Percentiles rank a stretch among this genome's conserved stretches.
These are phyloP conservation scores for Boletellus sp. DNA, from an alignment of 1,284 basidiomycete species.

Conservation along the genomic window DNA sequence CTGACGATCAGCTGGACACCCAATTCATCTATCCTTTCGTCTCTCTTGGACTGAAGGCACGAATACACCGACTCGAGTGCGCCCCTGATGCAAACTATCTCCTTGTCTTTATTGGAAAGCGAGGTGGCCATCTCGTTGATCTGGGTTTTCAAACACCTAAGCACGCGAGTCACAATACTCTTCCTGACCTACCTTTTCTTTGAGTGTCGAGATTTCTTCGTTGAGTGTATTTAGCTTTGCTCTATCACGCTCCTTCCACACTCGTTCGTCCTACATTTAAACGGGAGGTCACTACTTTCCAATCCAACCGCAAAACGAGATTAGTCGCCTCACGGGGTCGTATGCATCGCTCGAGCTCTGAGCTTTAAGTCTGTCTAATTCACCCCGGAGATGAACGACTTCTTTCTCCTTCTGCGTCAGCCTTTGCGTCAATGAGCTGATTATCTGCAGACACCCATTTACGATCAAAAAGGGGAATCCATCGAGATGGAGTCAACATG, in stretches of 20 bases:
- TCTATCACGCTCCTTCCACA: slow-evolving; percentile 71
- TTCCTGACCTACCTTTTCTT: slow-evolving; percentile 52
- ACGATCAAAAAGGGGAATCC: neutral
- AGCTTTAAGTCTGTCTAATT: slow-evolving; percentile 62
- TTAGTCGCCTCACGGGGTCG: slow-evolving; percentile 48
- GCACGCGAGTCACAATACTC: neutral
- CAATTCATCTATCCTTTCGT: slow-evolving; percentile 48
- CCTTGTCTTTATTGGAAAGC: slow-evolving; percentile 62
- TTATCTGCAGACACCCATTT: slow-evolving; percentile 40
- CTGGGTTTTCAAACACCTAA: slow-evolving; percentile 34
- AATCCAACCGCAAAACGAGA: slow-evolving; percentile 1
- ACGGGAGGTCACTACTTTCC: neutral
- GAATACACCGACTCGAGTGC: slow-evolving; percentile 84
- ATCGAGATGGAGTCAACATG: slow-evolving; percentile 15
- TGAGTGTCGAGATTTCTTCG: slow-evolving; percentile 75
- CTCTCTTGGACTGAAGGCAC: slow-evolving; percentile 57
- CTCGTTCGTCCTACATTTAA: slow-evolving; percentile 64
- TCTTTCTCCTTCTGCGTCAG: slow-evolving; percentile 84
- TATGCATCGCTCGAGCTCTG: slow-evolving; percentile 54
- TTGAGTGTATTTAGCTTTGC: slow-evolving; percentile 71
- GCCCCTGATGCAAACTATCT: slow-evolving; percentile 74
- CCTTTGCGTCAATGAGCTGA: slow-evolving; percentile 78
- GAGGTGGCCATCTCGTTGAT: slow-evolving; percentile 51
- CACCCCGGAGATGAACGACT: slow-evolving; percentile 69
- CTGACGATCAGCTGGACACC: slow-evolving; percentile 73